phyloP scores from a whole-genome alignment of 371 early-diverging fungal genomes.

The Mucor indicus region DNA sequence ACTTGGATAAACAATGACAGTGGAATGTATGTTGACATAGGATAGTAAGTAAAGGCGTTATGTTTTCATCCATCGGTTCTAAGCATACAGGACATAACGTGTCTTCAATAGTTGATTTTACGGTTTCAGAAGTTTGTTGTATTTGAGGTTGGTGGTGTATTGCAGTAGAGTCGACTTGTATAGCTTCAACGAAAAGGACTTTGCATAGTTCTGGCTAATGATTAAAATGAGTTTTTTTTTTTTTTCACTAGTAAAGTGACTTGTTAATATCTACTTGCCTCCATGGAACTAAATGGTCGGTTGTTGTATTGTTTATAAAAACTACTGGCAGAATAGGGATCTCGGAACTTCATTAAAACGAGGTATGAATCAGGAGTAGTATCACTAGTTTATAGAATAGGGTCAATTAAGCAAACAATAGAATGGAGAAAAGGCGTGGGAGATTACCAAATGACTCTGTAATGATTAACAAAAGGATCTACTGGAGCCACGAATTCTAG shows the following conservation, averaged over 20 bases:
- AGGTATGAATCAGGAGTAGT: constrained; percentile 74
- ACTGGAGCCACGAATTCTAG: constrained; percentile 75
- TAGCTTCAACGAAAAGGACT: constrained; percentile 69
- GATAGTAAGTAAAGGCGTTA: constrained; percentile 85
- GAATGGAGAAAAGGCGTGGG: too few relatives aligned
- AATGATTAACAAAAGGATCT: constrained; percentile 57
- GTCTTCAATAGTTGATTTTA: not conserved
- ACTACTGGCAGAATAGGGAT: constrained; percentile 49
- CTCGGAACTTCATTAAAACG: constrained; percentile 74
- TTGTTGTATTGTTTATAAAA: constrained; percentile 79
- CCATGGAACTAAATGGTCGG: constrained; percentile 75
- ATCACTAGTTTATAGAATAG: constrained; percentile 63
- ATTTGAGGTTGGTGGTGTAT: constrained; percentile 58
- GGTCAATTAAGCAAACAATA: too few relatives aligned
- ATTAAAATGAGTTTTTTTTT: too few relatives aligned
- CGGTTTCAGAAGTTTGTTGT: constrained; percentile 22
- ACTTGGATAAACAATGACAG: constrained; percentile 81
- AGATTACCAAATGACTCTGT: constrained; percentile 65
- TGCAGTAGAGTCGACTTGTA: constrained; percentile 50
- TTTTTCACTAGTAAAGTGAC: not conserved
- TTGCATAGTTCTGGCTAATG: constrained; percentile 68
- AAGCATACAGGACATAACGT: constrained; percentile 94
- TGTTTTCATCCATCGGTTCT: constrained; percentile 83
- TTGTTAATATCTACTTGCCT: constrained; percentile 36
- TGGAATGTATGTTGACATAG: constrained; percentile 95